These are phyloP conservation scores for Pseudofabraea citricarpa DNA, from an alignment of 2,329 filamentous ascomycete genomes.

Conservation along the genomic window DNA sequence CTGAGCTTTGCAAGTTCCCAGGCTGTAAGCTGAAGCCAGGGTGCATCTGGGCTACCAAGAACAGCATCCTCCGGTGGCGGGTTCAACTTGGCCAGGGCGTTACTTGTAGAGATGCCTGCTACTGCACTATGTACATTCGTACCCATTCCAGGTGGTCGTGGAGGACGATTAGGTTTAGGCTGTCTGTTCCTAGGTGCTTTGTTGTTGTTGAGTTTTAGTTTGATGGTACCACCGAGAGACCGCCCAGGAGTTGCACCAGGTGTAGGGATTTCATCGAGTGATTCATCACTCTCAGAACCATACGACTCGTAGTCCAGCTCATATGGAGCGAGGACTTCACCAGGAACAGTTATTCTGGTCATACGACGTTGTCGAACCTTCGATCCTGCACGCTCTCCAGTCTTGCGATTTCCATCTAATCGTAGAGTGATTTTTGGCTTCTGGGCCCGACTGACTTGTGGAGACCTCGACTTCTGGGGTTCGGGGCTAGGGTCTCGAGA, in stretches of 20 bases:
- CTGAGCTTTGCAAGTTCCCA: slow-evolving; percentile 65
- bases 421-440: slow-evolving; percentile 41
- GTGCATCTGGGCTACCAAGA: slow-evolving; percentile 53
- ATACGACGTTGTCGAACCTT: slow-evolving; percentile 29
- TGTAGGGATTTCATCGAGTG: slow-evolving; percentile 19
- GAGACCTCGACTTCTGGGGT: slow-evolving; percentile 42
- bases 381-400: slow-evolving; percentile 23
- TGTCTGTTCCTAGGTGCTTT: slow-evolving; percentile 15
- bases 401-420: slow-evolving; percentile 37
- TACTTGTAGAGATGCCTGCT: slow-evolving; percentile 31
- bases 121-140: slow-evolving; percentile 30
- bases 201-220: slow-evolving; percentile 22
- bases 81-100: slow-evolving; percentile 35
- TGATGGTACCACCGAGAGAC: slow-evolving; percentile 18
- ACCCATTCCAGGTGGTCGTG: slow-evolving; percentile 27
- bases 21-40: slow-evolving; percentile 61
- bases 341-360: slow-evolving; percentile 59
- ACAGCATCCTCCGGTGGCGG: slow-evolving; percentile 57
- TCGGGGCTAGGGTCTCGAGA: slow-evolving; percentile 43
- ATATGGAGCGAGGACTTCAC: slow-evolving; percentile 61
- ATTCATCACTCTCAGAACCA: slow-evolving; percentile 28
- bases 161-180: slow-evolving; percentile 22
- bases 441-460: slow-evolving; percentile 40
- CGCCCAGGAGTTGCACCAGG: slow-evolving; percentile 19
- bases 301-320: slow-evolving; percentile 58